Conservation (phyloP, 2,329 filamentous ascomycete genomes). For the Stagonosporopsis chrysanthemi region DNA sequence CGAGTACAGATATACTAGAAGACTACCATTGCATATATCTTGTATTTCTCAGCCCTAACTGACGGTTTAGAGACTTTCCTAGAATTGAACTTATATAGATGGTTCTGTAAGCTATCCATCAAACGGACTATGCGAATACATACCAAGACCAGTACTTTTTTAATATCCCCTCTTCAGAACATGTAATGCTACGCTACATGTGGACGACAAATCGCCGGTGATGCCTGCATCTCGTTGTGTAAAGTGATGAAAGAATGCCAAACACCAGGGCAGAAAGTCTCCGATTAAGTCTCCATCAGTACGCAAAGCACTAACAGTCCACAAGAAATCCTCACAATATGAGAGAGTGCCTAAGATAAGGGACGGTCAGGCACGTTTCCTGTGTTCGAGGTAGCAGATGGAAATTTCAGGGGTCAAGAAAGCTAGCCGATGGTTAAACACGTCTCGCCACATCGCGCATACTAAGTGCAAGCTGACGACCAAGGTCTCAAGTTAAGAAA, state of each 20-base stretch:
- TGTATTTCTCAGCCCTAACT: background rate
- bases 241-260: background rate
- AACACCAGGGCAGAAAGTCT: background rate
- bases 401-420: too few species aligned
- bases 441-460: too few species aligned
- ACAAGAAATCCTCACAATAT: background rate
- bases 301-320: background rate
- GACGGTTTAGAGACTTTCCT: too few species aligned
- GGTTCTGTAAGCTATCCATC: background rate
- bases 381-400: background rate
- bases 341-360: background rate
- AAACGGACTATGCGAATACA: background rate
- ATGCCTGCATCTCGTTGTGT: background rate
- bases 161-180: background rate
- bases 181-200: background rate
- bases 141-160: background rate
- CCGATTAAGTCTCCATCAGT: constrained; percentile 10
- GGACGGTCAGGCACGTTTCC: background rate
- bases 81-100: background rate
- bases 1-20: background rate
- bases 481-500: too few species aligned
- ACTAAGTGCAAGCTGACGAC: background rate
- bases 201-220: background rate
- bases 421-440: too few species aligned
- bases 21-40: background rate